Evolutionary conservation across 768 basidiomycete genomes (phyloP), one percentile per base, ranked within the genome.

Genomic region (Tricholoma sp.): DNA sequence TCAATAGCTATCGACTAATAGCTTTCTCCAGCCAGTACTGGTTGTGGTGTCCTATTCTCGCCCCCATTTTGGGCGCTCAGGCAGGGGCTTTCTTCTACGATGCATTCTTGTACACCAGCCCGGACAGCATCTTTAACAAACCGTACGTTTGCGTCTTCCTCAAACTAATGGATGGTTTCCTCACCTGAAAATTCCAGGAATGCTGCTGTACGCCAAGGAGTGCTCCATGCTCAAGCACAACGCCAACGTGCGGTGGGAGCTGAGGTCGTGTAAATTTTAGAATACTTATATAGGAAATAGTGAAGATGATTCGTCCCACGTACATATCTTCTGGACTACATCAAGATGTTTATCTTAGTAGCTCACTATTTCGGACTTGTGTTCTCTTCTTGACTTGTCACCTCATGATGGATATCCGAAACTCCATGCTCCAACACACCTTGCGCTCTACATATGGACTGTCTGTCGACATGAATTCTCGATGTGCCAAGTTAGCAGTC

Each of bases 41-140:
- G 87, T 54, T 89, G n/a, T 89, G 86, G 86, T 81, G 80, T 59
- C 79, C 84, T 15, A 57, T 86, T 18, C 67, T 86, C 39, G 86
- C 74, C 5, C 78, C 84, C 6, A 76, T 85, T 59, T 55, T 79
- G 18, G 85, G 88, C 20, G 84, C 76, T 41, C 75, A 81, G 53
- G 64, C 70, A 2, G 87, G 80, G 15, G 72, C 77, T 6, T 64
- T 82, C 54, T 57, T 80, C 45, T 89, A 88, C 59, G 88, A 89
- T 61, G 44, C 69, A 1, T 71, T 87, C 50, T 45, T 88, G 45
- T 88, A 77, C 71, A 76, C 74, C 9, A 87, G 87, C 7, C 56
- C 69, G 5, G 84, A 87, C 42, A 80, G 79, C 54, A 60, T 79
- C 32, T 61, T 86, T 51, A 85, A 83, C 66, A 70, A 64, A 60